Evolutionary conservation across 202 grass and related monocot species (phyloP).

Genomic region (Setaria viridis): DNA sequence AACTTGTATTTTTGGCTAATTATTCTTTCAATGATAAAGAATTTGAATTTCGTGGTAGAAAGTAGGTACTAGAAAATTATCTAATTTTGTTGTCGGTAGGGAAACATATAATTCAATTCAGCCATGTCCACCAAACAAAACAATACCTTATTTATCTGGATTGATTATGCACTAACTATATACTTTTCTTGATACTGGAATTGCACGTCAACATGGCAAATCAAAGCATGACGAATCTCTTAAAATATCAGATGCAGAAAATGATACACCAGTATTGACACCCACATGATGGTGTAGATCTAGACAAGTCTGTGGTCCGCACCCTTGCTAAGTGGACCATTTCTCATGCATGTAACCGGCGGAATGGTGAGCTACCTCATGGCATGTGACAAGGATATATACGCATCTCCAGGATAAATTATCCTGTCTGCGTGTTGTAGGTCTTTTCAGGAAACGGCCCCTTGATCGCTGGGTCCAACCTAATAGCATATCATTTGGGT

Average conservation of each 20-base stretch:
- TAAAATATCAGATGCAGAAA: background rate
- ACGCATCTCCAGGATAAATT: slow-evolving; percentile 31
- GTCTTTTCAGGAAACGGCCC: slow-evolving; percentile 43
- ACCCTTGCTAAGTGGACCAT: slow-evolving; percentile 1
- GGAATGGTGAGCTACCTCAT: slow-evolving; percentile 25
- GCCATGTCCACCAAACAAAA: background rate
- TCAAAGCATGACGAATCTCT: background rate
- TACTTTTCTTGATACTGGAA: background rate
- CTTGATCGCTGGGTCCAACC: slow-evolving; percentile 44
- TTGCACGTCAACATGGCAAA: background rate
- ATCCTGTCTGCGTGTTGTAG: slow-evolving; percentile 33
- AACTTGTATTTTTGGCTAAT: background rate
- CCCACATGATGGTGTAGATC: slow-evolving; percentile 46
- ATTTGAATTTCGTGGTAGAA: background rate
- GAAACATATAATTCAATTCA: background rate
- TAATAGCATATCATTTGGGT: slow-evolving; percentile 41
- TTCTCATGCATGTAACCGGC: slow-evolving; percentile 16
- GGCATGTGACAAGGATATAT: slow-evolving; percentile 45
- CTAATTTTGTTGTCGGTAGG: background rate
- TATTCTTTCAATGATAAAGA: background rate
- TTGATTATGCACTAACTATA: background rate
- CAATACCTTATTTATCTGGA: background rate
- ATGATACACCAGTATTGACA: slow-evolving; percentile 7
- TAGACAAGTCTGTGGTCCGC: slow-evolving; percentile 45
- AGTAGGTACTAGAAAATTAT: too few relatives aligned